Evolutionary conservation across 2,329 filamentous ascomycete genomes (phyloP), one percentile per base, ranked within the genome.

Genomic region (Cercospora sojina): DNA sequence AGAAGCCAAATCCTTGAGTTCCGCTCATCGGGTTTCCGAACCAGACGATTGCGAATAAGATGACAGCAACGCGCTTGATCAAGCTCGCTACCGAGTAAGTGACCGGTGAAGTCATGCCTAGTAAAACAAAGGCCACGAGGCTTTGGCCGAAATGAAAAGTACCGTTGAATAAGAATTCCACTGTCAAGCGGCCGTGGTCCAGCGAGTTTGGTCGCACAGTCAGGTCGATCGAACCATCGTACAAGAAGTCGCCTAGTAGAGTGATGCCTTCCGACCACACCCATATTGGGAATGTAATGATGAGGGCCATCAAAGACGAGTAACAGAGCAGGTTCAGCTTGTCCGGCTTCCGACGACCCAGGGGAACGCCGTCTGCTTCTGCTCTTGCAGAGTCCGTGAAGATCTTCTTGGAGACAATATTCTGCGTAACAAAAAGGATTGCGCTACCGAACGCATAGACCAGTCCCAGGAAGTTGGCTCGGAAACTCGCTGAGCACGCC

Each of bases 101-200:
- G 41, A 99, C 95, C 0, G 95, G 95, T 0, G 93, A 96, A 12
- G 98, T 91, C 83, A 97, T 91, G 62, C 93, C 97, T 6, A 99
- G 83, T 5, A 99, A 84, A 23, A 97, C 84, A 76, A 99, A 99
- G 0, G 95, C 95, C 63, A 99, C 86, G 62, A 99, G 96, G 76
- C 96, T 97, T 76, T 99, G 95, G 16, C 88, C 91, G 78, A 98
- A 99, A 79, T 99, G 95, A 77, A 96, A 97, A 3, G 92, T 90
- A 64, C 95, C 95, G 78, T 99, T 99, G 84, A 99, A 98, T 60
- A 98, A 78, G 77, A 96, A 98, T 76, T 99, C 95, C n/a, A 96
- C 75, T 1, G 83, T 77, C 7, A 90, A 79, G 8, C 83, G 80
- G 58, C 86, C 86, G 74, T 89, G 87, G 67, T 88, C 87, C 63